phyloP scores from a whole-genome alignment of 2,329 filamentous ascomycete genomes.

The Hortaea sp. region DNA sequence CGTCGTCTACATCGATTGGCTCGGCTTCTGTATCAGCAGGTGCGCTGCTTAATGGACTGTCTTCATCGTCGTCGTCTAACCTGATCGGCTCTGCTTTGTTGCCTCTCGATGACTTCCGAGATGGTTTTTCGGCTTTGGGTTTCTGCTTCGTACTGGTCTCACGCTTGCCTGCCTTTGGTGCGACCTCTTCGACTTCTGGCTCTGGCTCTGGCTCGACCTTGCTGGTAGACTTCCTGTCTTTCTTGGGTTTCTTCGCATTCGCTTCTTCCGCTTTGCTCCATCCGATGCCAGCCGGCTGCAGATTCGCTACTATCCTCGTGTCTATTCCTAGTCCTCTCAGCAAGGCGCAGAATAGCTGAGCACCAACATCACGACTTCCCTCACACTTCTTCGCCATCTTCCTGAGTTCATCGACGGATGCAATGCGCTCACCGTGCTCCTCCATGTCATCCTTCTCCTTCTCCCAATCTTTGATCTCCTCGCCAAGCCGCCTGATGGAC shows the following conservation, averaged over 20 bases:
- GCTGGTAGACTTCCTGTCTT: slow-evolving; percentile 7
- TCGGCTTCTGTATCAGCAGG: slow-evolving; percentile 29
- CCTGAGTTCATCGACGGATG: slow-evolving; percentile 57
- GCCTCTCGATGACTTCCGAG: slow-evolving; percentile 14
- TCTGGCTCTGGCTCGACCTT: slow-evolving; percentile 7
- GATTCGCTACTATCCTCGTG: slow-evolving; percentile 68
- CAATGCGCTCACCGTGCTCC: slow-evolving; percentile 66
- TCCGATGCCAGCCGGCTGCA: slow-evolving; percentile 82
- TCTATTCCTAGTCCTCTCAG: slow-evolving; percentile 73
- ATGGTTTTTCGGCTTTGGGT: slow-evolving; percentile 1
- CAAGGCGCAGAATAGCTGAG: slow-evolving; percentile 81
- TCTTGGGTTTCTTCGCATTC: slow-evolving; percentile 36
- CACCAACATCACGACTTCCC: slow-evolving; percentile 79
- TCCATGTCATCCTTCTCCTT: slow-evolving; percentile 51
- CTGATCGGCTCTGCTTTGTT: slow-evolving; percentile 31
- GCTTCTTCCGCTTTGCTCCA: slow-evolving; percentile 84
- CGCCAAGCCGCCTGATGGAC: slow-evolving; percentile 61
- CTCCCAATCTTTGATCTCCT: slow-evolving; percentile 61
- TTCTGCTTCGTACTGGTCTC: slow-evolving; percentile 4
- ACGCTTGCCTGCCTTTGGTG: slow-evolving; percentile 3
- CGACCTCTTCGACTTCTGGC: slow-evolving; percentile 8
- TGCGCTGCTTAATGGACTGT: slow-evolving; percentile 33
- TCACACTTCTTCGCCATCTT: slow-evolving; percentile 56
- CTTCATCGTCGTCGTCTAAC: slow-evolving; percentile 39
- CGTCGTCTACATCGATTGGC: slow-evolving; percentile 35